A percentile compares a stretch with the other conserved stretches of the same genome.
phyloP scores from a whole-genome alignment of 306 rosid genomes.

The Castanea mollissima region DNA sequence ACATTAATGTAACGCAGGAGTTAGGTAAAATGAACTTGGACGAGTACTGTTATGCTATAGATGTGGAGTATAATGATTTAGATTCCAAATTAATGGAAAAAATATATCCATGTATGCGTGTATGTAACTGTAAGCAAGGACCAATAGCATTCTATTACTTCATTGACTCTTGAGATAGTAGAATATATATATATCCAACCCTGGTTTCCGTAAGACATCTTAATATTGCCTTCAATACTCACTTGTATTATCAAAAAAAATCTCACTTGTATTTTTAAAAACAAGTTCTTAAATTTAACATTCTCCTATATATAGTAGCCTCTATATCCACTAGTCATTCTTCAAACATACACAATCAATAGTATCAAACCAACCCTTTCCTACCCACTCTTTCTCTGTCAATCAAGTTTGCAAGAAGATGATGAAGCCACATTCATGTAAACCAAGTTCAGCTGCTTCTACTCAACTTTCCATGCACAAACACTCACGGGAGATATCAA shows the following conservation, averaged over 20 bases:
- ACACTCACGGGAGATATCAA: slow-evolving; percentile 38
- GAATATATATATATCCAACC: slow-evolving; percentile 9
- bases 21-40: slow-evolving; percentile 17
- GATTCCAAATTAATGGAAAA: too few relatives aligned
- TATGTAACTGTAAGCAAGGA: slow-evolving; percentile 11
- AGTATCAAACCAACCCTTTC: not conserved
- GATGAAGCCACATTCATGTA: slow-evolving; percentile 31
- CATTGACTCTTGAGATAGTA: slow-evolving; percentile 29
- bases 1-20: not conserved
- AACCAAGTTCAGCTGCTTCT: slow-evolving; percentile 29
- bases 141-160: slow-evolving; percentile 20
- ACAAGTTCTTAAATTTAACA: not conserved
- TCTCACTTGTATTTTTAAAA: slow-evolving; percentile 10
- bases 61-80: too few relatives aligned
- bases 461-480: slow-evolving; percentile 31
- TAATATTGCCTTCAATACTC: slow-evolving; percentile 12
- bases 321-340: slow-evolving; percentile 3
- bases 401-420: slow-evolving; percentile 18
- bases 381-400: not conserved
- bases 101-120: not conserved
- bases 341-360: slow-evolving; percentile 23
- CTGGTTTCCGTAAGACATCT: slow-evolving; percentile 21
- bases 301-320: not conserved
- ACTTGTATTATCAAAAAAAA: not conserved
- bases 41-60: not conserved